These are phyloP conservation scores for Neospermospora avenae DNA, from an alignment of 2,329 filamentous ascomycete genomes.

Conservation along the genomic window DNA sequence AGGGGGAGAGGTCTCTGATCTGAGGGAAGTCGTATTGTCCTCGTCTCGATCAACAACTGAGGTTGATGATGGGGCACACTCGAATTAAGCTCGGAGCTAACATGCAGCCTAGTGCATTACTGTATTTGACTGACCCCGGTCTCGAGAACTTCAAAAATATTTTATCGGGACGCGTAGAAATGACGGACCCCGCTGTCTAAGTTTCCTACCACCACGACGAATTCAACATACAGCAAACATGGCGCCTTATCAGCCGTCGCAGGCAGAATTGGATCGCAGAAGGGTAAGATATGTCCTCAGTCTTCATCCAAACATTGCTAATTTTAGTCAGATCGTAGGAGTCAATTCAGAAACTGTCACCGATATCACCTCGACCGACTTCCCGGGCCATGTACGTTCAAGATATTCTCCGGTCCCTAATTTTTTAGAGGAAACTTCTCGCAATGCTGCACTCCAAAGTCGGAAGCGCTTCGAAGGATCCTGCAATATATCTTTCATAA, in stretches of 20 bases:
- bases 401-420: too few species aligned
- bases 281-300: slow-evolving; percentile 45
- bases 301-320: neutral
- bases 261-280: slow-evolving; percentile 58
- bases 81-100: slow-evolving; percentile 14
- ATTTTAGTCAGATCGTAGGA: slow-evolving; percentile 66
- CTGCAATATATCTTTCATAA: neutral
- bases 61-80: slow-evolving; percentile 27
- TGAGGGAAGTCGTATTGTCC: slow-evolving; percentile 10
- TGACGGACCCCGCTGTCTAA: slow-evolving; percentile 20
- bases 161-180: slow-evolving; percentile 3
- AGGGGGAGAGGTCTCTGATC: slow-evolving; percentile 17
- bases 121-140: neutral
- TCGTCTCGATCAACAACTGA: neutral
- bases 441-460: neutral
- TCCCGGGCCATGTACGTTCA: slow-evolving; percentile 54
- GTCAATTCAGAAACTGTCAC: slow-evolving; percentile 89
- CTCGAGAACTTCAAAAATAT: neutral
- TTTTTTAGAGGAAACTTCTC: too few species aligned
- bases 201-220: neutral
- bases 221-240: slow-evolving; percentile 33
- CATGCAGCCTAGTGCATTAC: neutral
- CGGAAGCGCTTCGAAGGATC: neutral
- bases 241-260: slow-evolving; percentile 45
- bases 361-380: slow-evolving; percentile 85